Conservation (phyloP, 2,329 filamentous ascomycete species). For the Cytospora schulzeri region DNA sequence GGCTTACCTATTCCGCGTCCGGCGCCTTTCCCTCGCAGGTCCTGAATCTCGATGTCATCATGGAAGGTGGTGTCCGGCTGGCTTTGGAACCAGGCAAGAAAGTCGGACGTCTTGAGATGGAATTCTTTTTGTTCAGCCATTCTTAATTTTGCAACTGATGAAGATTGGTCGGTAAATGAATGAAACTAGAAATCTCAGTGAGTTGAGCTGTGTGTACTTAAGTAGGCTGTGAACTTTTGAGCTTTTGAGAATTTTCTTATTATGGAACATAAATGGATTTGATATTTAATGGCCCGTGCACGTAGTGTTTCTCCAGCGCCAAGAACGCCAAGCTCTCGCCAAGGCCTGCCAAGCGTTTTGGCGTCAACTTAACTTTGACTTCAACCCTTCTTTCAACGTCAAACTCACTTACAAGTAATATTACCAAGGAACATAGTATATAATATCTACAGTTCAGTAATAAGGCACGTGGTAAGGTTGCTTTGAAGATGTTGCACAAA, state of each 20-base stretch:
- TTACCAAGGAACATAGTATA: no score
- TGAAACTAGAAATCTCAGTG: no score
- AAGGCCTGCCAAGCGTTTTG: not conserved
- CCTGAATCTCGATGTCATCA: conserved; percentile 52
- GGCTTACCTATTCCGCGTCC: conserved; percentile 58
- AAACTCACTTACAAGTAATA: not conserved
- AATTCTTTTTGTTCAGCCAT: conserved; percentile 37
- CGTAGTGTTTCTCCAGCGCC: not conserved
- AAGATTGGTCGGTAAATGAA: not conserved
- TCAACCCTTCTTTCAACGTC: not conserved
- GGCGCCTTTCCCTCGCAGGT: conserved; percentile 52
- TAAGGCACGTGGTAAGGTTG: no score
- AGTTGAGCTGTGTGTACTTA: no score
- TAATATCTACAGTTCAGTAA: no score
- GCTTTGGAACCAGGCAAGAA: conserved; percentile 57
- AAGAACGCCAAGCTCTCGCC: not conserved
- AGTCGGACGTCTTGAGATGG: conserved; percentile 45
- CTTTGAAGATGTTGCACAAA: no score
- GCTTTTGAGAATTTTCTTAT: no score
- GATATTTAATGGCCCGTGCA: not conserved
- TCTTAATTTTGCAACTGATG: not conserved
- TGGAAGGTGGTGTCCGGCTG: conserved; percentile 57
- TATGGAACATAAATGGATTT: not conserved
- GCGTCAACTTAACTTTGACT: not conserved
- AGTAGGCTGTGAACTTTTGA: no score